Percentiles rank a stretch among this genome's conserved stretches.
Conservation (phyloP, 495 filamentous ascomycete species). For the Cercophora samala region DNA sequence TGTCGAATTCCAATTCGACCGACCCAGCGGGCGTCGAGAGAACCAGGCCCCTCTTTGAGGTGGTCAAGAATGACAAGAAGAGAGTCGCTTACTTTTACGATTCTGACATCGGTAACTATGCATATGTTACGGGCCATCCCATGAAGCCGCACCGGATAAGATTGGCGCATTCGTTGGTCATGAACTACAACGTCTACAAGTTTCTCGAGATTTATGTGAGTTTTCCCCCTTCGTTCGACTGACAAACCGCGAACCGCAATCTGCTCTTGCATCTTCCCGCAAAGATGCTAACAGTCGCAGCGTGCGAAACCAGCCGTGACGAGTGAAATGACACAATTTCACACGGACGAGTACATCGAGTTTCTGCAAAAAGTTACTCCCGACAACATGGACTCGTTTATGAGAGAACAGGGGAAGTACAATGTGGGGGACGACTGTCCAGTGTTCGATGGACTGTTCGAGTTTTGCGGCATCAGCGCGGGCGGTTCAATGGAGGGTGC, state of each 20-base stretch:
- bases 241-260: constrained; percentile 1
- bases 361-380: constrained; percentile 95
- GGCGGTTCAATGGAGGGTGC: constrained; percentile 98
- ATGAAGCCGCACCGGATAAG: constrained; percentile 99
- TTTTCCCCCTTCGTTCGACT: constrained; percentile 17
- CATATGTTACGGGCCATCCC: constrained; percentile 95
- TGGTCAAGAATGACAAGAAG: constrained; percentile 47
- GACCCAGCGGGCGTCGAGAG: constrained; percentile 37
- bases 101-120: constrained; percentile 93
- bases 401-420: constrained; percentile 92
- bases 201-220: constrained; percentile 98
- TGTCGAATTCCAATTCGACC: constrained; percentile 23
- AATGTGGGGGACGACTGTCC: constrained; percentile 98
- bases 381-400: constrained; percentile 95
- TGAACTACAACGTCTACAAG: constrained; percentile 98
- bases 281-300: constrained; percentile 40
- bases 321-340: constrained; percentile 98
- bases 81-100: constrained; percentile 97
- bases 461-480: constrained; percentile 96
- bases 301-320: constrained; percentile 95
- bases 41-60: constrained; percentile 31
- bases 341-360: constrained; percentile 99
- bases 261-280: background rate
- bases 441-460: constrained; percentile 95
- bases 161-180: constrained; percentile 93